These are phyloP conservation scores for Pyrenophora tritici-repentis DNA, from an alignment of 2,329 filamentous ascomycete genomes.

Conservation along the genomic window DNA sequence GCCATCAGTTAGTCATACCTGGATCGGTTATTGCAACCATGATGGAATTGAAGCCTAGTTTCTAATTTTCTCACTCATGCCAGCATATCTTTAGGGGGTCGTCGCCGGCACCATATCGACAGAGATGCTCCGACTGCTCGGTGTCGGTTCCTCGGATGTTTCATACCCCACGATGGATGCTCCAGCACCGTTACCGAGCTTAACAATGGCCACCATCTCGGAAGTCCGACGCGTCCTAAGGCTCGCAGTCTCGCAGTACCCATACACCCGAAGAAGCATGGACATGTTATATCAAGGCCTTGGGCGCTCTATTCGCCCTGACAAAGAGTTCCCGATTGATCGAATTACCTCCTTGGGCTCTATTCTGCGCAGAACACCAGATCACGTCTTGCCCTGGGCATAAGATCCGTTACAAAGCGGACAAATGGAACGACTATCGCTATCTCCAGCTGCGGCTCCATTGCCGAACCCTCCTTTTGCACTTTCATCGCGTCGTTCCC, in stretches of 20 bases:
- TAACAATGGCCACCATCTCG: conserved; percentile 25
- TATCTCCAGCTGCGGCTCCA: conserved; percentile 29
- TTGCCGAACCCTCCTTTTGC: conserved; percentile 26
- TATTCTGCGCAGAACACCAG: conserved; percentile 46
- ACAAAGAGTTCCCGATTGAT: conserved; percentile 11
- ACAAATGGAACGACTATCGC: conserved; percentile 43
- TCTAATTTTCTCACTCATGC: too few relatives aligned
- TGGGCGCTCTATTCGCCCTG: conserved; percentile 5
- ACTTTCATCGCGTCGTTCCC: conserved; percentile 25
- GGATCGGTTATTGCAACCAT: background rate
- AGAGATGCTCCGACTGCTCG: background rate
- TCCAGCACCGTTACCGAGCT: conserved; percentile 35
- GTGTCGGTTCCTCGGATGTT: conserved; percentile 31
- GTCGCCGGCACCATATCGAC: conserved; percentile 4
- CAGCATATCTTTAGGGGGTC: background rate
- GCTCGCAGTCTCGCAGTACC: conserved; percentile 11
- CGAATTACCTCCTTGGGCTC: conserved; percentile 35
- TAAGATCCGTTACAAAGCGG: conserved; percentile 41
- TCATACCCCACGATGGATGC: conserved; percentile 11
- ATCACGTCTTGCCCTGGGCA: conserved; percentile 40
- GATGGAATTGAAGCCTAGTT: background rate
- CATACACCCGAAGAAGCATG: conserved; percentile 25
- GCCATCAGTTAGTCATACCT: background rate
- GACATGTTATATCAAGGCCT: conserved; percentile 18
- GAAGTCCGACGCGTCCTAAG: conserved; percentile 14